phyloP scores from a whole-genome alignment of 495 filamentous ascomycete genomes.

The Hypoxylon perforatum region DNA sequence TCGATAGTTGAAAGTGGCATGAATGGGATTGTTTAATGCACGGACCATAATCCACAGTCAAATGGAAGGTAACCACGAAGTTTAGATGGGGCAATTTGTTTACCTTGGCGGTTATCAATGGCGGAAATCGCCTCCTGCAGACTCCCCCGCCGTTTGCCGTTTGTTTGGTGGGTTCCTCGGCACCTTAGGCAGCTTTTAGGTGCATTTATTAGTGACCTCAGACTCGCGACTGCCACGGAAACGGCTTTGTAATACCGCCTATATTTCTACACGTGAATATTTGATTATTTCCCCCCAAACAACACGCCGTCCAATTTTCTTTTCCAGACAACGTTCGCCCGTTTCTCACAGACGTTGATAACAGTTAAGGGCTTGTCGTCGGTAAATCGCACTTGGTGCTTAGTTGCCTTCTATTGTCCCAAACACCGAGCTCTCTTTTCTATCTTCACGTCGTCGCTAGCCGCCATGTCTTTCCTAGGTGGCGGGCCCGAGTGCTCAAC shows the following conservation, averaged over 20 bases:
- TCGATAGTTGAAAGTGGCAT: neutral
- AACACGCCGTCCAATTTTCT: neutral
- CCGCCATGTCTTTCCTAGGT: slow-evolving; percentile 95
- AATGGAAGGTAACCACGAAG: slow-evolving; percentile 41
- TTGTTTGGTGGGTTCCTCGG: slow-evolving; percentile 36
- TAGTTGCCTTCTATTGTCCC: too few species aligned
- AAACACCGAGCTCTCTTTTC: too few species aligned
- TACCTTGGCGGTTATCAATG: slow-evolving; percentile 30
- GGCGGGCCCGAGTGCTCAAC: slow-evolving; percentile 94
- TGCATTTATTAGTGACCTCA: slow-evolving; percentile 20
- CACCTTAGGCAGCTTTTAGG: slow-evolving; percentile 31
- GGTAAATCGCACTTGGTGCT: too few species aligned
- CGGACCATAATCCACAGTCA: slow-evolving; percentile 18
- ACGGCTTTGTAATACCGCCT: slow-evolving; percentile 22
- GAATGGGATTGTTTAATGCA: slow-evolving; percentile 11
- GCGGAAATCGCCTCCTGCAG: neutral
- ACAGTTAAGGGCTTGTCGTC: neutral
- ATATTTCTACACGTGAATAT: neutral
- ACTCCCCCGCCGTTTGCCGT: slow-evolving; percentile 11
- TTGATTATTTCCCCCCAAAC: neutral
- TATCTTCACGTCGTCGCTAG: too few species aligned
- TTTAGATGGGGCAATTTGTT: slow-evolving; percentile 28
- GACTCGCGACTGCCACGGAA: neutral
- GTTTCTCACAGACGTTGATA: neutral
- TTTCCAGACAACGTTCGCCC: neutral